A percentile compares a stretch with the other conserved stretches of the same genome.
Conservation (phyloP, 2,329 filamentous ascomycete genomes). For the Aspergillus alliaceus region DNA sequence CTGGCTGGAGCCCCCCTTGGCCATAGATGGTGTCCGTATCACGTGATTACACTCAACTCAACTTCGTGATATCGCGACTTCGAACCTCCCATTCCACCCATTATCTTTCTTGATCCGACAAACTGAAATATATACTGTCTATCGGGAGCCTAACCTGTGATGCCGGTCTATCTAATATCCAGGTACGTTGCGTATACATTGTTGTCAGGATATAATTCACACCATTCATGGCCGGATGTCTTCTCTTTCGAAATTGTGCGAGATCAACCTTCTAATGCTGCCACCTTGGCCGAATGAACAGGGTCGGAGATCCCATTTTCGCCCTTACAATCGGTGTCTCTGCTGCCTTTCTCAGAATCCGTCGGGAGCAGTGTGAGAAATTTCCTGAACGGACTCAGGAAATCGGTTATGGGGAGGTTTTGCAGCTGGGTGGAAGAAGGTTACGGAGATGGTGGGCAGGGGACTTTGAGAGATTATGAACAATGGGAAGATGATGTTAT, state of each 20-base stretch:
- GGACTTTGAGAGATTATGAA: conserved; percentile 34
- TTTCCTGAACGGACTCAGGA: conserved; percentile 37
- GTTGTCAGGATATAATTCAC: not conserved
- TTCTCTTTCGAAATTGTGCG: not conserved
- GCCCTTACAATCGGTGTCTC: conserved; percentile 51
- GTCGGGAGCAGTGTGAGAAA: conserved; percentile 54
- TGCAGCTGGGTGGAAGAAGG: conserved; percentile 31
- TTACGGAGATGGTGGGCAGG: conserved; percentile 43
- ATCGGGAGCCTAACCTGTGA: conserved; percentile 7
- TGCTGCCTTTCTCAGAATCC: conserved; percentile 55
- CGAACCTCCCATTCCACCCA: not conserved
- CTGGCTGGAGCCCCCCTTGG: no score
- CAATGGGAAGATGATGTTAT: not conserved
- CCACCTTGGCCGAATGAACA: conserved; percentile 20
- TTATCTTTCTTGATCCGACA: not conserved
- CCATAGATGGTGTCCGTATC: no score
- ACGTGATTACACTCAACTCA: not conserved
- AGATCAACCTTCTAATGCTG: conserved; percentile 1
- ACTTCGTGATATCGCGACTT: not conserved
- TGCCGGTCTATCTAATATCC: conserved; percentile 41
- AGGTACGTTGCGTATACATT: conserved; percentile 29
- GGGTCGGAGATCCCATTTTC: conserved; percentile 56
- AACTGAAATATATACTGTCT: not conserved
- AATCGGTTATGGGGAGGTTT: conserved; percentile 30
- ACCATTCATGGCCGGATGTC: not conserved